These are phyloP conservation scores for Leishmania turanica DNA, from an alignment of 208 protist species.

Conservation along the genomic window DNA sequence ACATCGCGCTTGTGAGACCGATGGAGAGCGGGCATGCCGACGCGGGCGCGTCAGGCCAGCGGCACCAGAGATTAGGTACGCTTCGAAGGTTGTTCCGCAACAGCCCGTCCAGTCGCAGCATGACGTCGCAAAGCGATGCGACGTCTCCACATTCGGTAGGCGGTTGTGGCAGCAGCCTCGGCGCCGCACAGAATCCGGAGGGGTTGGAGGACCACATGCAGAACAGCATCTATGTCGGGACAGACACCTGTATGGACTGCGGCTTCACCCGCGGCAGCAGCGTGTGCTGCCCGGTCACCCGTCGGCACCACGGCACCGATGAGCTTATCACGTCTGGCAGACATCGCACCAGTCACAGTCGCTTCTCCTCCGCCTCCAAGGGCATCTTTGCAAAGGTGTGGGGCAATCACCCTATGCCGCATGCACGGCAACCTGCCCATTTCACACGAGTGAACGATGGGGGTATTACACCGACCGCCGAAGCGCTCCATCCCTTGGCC, in stretches of 20 bases:
- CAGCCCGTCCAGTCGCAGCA: constrained; percentile 7
- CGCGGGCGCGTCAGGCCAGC: not conserved
- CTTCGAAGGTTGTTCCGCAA: constrained; percentile 28
- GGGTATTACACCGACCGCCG: not conserved
- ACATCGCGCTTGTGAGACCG: not conserved
- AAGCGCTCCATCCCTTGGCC: constrained; percentile 1
- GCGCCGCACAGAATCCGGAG: constrained; percentile 6
- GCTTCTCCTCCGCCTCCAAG: constrained; percentile 7
- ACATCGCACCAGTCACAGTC: constrained; percentile 8
- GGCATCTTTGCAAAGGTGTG: constrained; percentile 15
- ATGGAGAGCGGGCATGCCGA: not conserved
- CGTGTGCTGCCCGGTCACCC: constrained; percentile 47
- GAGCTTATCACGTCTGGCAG: constrained; percentile 16
- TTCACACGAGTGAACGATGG: constrained; percentile 10
- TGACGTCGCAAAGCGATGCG: constrained; percentile 6
- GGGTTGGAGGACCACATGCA: constrained; percentile 57
- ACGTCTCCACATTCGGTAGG: not conserved
- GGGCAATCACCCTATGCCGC: constrained; percentile 19
- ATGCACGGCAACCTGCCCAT: not conserved
- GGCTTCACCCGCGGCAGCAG: constrained; percentile 43
- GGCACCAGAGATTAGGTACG: constrained; percentile 3
- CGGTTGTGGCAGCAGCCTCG: not conserved
- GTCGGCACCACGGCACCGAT: constrained; percentile 60
- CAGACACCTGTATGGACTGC: constrained; percentile 47
- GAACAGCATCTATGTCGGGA: constrained; percentile 32